Percentiles rank a stretch among this genome's conserved stretches.
These are phyloP conservation scores for Irpex rosettiformis DNA, from an alignment of 1,284 basidiomycete genomes.

Conservation along the genomic window DNA sequence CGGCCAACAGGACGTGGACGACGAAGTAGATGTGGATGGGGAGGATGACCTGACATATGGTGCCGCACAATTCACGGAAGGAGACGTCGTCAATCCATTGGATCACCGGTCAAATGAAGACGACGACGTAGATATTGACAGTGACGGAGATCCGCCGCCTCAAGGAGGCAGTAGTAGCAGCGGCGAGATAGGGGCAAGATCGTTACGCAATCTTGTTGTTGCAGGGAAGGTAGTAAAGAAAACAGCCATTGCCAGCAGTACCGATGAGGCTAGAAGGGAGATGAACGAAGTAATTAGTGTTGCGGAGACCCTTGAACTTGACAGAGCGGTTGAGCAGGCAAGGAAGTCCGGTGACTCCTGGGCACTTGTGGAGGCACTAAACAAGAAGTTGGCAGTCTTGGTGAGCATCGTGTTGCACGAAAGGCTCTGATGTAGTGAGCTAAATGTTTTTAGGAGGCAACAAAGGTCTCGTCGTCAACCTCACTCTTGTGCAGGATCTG, in stretches of 20 bases:
- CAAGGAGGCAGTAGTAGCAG: background rate
- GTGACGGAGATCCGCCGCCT: slow-evolving; percentile 32
- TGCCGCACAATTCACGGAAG: slow-evolving; percentile 68
- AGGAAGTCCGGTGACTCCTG: slow-evolving; percentile 43
- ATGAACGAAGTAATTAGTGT: slow-evolving; percentile 41
- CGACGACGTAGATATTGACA: slow-evolving; percentile 36
- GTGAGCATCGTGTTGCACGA: slow-evolving; percentile 36
- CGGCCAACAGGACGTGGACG: slow-evolving; percentile 61
- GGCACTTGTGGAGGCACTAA: slow-evolving; percentile 50
- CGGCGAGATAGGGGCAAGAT: slow-evolving; percentile 17
- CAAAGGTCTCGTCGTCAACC: slow-evolving; percentile 41
- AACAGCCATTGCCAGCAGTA: slow-evolving; percentile 16
- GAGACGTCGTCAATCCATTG: slow-evolving; percentile 41
- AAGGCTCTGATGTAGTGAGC: background rate
- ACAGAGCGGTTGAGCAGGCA: slow-evolving; percentile 47
- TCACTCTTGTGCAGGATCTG: slow-evolving; percentile 69
- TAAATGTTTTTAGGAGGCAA: slow-evolving; percentile 38
- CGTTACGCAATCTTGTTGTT: slow-evolving; percentile 48
- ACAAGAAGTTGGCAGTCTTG: slow-evolving; percentile 55
- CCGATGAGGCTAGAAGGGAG: slow-evolving; percentile 34
- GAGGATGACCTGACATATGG: slow-evolving; percentile 68
- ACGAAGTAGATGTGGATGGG: slow-evolving; percentile 75
- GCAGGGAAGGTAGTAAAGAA: slow-evolving; percentile 42
- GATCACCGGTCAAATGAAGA: slow-evolving; percentile 7
- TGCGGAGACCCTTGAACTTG: slow-evolving; percentile 44